phyloP scores from a whole-genome alignment of 2,329 filamentous ascomycete species.

The Penicillium capsulatum region DNA sequence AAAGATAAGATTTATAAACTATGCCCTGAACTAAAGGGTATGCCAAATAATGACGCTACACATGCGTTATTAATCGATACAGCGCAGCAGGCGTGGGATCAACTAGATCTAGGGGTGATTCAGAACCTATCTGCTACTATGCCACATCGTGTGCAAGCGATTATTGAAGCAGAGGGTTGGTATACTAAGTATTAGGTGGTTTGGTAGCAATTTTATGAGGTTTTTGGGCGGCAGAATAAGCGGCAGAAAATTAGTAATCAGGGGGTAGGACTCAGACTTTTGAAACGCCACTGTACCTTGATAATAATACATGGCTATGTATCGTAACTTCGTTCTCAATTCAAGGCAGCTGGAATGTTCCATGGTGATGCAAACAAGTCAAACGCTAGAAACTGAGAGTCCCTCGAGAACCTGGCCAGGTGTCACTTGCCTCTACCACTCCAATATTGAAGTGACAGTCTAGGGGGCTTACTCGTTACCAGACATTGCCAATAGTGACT shows the following conservation, averaged over 20 bases:
- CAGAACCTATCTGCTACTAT: slow-evolving; percentile 9
- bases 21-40: slow-evolving; percentile 6
- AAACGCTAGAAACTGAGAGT: background rate
- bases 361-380: background rate
- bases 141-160: slow-evolving; percentile 13
- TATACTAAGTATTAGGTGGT: slow-evolving; percentile 14
- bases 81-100: slow-evolving; percentile 6
- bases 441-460: background rate
- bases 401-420: background rate
- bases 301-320: background rate
- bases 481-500: background rate
- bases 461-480: background rate
- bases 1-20: slow-evolving; percentile 15
- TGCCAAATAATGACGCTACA: slow-evolving; percentile 5
- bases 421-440: background rate
- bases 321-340: background rate
- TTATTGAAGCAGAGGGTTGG: slow-evolving; percentile 13
- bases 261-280: background rate
- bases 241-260: background rate
- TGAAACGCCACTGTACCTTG: background rate
- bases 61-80: slow-evolving; percentile 2
- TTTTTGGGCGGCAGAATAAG: background rate
- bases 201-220: background rate
- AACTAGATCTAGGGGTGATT: slow-evolving; percentile 1
- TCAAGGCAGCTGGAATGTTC: background rate